Evolutionary conservation across 1,284 basidiomycete genomes (phyloP), one percentile per base, ranked within the genome.

Genomic region (Ganoderma multipileum): DNA sequence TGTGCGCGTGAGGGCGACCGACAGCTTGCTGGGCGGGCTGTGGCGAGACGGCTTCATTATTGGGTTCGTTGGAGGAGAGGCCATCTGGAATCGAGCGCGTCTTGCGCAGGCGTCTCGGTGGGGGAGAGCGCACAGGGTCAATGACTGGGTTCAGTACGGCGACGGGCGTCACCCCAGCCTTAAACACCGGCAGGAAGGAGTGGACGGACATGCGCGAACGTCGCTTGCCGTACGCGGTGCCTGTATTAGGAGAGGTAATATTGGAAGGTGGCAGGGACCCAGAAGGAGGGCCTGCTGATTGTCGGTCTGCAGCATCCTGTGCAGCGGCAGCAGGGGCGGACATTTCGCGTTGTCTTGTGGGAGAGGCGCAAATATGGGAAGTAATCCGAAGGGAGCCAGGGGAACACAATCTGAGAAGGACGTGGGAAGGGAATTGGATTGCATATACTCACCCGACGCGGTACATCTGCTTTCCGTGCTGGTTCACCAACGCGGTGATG

Each of bases 401-500:
- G 9, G 23, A n/a, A 41, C 55, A 9, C 18, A 9, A n/a, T 36
- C 33, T 33, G 9, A 36, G 55, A 58, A 38, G 30, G 33, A 58
- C 20, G 20, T 38, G 8, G n/a, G 33, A 47, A 57, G 33, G 58
- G 41, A 14, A 60, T 60, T 9, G 23, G 58, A 6, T 14, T n/a
- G 23, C 20, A 60, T 38, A 39, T 26, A 85, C 89, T 80, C 72
- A 93, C 91, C 91, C 89, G 59, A 94, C 85, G 57, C 92, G 89
- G 79, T 85, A 93, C 84, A 91, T 88, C 76, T 86, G 84, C 76
- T 87, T 89, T 64, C 92, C 92, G 79, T 92, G 89, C 75, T 93
- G 91, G 76, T 92, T 94, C 65, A 91, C 85, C 74, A 92, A 90
- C 7, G 89, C 88, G 28, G 92, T 94, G 71, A 94, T 92, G 55